Conservation (phyloP, 1,284 basidiomycete species). For the Ceratobasidium sp. region DNA sequence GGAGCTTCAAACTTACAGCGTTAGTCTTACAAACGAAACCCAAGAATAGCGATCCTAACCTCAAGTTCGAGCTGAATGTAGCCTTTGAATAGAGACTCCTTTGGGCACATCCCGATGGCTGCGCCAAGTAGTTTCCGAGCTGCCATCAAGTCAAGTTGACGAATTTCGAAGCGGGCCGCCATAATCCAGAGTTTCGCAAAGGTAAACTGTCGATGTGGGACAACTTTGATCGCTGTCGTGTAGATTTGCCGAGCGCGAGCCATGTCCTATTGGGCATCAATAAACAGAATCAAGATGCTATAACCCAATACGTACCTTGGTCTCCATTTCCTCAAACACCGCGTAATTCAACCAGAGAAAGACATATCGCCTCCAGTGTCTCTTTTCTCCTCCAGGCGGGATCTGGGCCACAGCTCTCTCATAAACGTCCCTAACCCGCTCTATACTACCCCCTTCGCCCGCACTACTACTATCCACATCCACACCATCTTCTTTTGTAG, state of each 20-base stretch:
- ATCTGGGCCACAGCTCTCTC: slow-evolving; percentile 97
- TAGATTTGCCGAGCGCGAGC: slow-evolving; percentile 91
- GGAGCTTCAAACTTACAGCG: slow-evolving; percentile 56
- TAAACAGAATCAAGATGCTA: slow-evolving; percentile 16
- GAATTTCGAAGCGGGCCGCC: slow-evolving; percentile 93
- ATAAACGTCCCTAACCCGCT: slow-evolving; percentile 91
- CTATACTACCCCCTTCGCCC: slow-evolving; percentile 68
- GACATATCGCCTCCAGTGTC: slow-evolving; percentile 96
- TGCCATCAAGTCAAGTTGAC: slow-evolving; percentile 84
- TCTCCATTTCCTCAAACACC: slow-evolving; percentile 96
- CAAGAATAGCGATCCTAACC: slow-evolving; percentile 61
- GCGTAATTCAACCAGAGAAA: slow-evolving; percentile 98
- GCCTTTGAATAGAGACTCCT: slow-evolving; percentile 92
- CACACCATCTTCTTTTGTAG: slow-evolving; percentile 80
- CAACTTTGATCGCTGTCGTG: slow-evolving; percentile 88
- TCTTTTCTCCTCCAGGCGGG: slow-evolving; percentile 89
- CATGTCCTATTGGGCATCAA: slow-evolving; percentile 72
- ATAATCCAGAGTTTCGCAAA: slow-evolving; percentile 96
- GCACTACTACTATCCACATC: slow-evolving; percentile 72
- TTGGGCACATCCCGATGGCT: slow-evolving; percentile 95
- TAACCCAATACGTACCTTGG: slow-evolving; percentile 69
- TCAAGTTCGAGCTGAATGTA: slow-evolving; percentile 95
- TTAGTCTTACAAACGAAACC: slow-evolving; percentile 21
- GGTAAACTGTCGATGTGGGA: slow-evolving; percentile 97
- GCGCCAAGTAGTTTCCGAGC: slow-evolving; percentile 93